Evolutionary conservation across 768 basidiomycete genomes (phyloP).

Genomic region (Rhizopogon vinicolor): DNA sequence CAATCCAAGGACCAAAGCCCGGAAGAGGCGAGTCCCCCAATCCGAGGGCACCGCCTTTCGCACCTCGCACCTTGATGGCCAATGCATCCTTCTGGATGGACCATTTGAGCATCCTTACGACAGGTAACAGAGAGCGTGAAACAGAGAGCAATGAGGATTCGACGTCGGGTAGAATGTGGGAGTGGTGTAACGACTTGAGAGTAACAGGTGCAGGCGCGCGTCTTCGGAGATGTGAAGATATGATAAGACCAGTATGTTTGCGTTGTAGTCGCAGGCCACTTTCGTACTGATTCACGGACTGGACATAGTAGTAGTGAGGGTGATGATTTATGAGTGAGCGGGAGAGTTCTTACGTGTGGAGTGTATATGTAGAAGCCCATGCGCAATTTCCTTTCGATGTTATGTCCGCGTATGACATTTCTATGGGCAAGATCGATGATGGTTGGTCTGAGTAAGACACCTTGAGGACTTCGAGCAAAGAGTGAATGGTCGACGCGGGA

Average conservation of each 20-base stretch:
- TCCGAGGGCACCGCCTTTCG: slow-evolving; percentile 26
- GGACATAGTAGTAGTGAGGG: slow-evolving; percentile 1
- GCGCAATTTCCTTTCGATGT: slow-evolving; percentile 63
- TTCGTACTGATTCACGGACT: slow-evolving; percentile 71
- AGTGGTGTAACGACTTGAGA: slow-evolving; percentile 42
- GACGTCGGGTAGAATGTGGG: slow-evolving; percentile 58
- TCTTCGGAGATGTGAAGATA: slow-evolving; percentile 51
- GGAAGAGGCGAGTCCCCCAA: slow-evolving; percentile 11
- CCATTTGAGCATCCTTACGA: slow-evolving; percentile 69
- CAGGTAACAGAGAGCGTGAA: slow-evolving; percentile 58
- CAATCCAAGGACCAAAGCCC: slow-evolving; percentile 51
- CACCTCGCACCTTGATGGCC: slow-evolving; percentile 50
- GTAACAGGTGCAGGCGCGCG: slow-evolving; percentile 34
- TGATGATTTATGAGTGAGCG: neutral
- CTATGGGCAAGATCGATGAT: slow-evolving; percentile 64
- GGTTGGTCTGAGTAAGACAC: slow-evolving; percentile 57
- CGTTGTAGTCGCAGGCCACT: slow-evolving; percentile 49
- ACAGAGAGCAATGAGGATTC: slow-evolving; percentile 54
- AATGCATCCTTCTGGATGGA: slow-evolving; percentile 59
- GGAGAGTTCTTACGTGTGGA: slow-evolving; percentile 40
- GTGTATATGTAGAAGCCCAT: slow-evolving; percentile 64
- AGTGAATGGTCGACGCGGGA: slow-evolving; percentile 64
- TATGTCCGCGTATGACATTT: slow-evolving; percentile 64
- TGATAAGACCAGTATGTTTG: slow-evolving; percentile 43
- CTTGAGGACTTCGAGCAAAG: slow-evolving; percentile 53